A percentile compares a stretch with the other conserved stretches of the same genome.
phyloP scores from a whole-genome alignment of 768 basidiomycete genomes.

The Amanita brunnescens region DNA sequence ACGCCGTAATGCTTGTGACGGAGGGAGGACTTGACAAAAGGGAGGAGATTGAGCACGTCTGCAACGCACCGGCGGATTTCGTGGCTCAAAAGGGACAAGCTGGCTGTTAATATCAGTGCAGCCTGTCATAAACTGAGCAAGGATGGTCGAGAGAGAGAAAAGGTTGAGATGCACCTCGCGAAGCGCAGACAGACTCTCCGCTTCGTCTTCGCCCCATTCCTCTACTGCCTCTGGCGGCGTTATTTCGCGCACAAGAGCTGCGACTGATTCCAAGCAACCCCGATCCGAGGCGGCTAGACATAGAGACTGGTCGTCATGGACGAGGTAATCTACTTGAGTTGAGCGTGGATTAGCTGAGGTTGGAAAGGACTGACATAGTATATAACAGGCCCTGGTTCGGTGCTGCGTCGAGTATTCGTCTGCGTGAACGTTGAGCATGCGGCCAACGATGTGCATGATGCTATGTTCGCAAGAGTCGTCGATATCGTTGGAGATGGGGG shows the following conservation, averaged over 20 bases:
- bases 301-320: constrained; percentile 59
- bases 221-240: constrained; percentile 34
- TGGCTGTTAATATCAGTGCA: constrained; percentile 62
- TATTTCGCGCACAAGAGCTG: constrained; percentile 39
- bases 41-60: constrained; percentile 40
- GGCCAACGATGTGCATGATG: constrained; percentile 65
- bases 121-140: constrained; percentile 34
- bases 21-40: constrained; percentile 43
- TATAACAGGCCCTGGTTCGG: constrained; percentile 65
- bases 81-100: constrained; percentile 65
- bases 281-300: constrained; percentile 66
- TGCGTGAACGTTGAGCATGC: constrained; percentile 37
- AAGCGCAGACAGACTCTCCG: constrained; percentile 46
- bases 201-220: constrained; percentile 65
- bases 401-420: constrained; percentile 26
- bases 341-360: not conserved
- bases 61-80: constrained; percentile 64
- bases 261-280: constrained; percentile 52
- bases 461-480: constrained; percentile 37
- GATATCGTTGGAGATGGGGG: constrained; percentile 11
- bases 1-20: constrained; percentile 61
- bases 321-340: constrained; percentile 45
- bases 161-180: constrained; percentile 43
- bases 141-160: constrained; percentile 37
- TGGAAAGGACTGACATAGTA: constrained; percentile 41